Evolutionary conservation across 2,329 filamentous ascomycete genomes (phyloP), one percentile per base, ranked within the genome.

Genomic region (Decorospora gaudefroyi): DNA sequence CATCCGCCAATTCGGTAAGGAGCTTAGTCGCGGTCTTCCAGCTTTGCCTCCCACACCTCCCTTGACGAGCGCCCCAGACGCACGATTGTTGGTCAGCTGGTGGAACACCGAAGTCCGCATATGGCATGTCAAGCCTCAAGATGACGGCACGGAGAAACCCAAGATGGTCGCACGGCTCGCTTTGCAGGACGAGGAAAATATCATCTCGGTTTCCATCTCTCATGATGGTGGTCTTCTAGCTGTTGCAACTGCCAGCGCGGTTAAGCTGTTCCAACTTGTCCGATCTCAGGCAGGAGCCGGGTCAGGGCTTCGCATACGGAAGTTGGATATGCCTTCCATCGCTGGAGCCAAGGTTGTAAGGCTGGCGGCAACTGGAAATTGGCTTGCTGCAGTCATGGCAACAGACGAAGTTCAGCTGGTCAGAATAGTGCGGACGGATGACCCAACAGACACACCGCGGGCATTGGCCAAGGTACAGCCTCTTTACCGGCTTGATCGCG

Each of bases 71-170:
- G 87, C 91, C 3, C 76, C 85, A 1, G 80, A 80, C 28, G 84
- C 85, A 29, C 82, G 93, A 34, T 75, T 96, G 15, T 74, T 99
- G 17, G 82, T 93, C 62, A 89, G 88, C 68, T 97, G 90, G 88
- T 97, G 91, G 90, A 88, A 92, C 54, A 81, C 87, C 42, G 88
- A 95, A 67, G 78, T 97, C 34, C 85, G 87, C 57, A 81, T 99
- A 49, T 99, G 91, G 90, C 81, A 77, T 27, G 72, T 87, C 67
- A 72, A 72, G 46, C 55, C 61, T 74, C 50, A 78, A 76, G 53
- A 77, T 57, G 72, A 67, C 58, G 72, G 62, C 53, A 65, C 60
- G 48, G 75, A 80, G 33, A 70, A 63, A 42, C 70, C 67, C 15
- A 74, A 69, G 52, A 62, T 74, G 9, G 64, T 74, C 8, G 69